Conservation (phyloP, 257 asterid genomes). For the Fraxinus excelsior region DNA sequence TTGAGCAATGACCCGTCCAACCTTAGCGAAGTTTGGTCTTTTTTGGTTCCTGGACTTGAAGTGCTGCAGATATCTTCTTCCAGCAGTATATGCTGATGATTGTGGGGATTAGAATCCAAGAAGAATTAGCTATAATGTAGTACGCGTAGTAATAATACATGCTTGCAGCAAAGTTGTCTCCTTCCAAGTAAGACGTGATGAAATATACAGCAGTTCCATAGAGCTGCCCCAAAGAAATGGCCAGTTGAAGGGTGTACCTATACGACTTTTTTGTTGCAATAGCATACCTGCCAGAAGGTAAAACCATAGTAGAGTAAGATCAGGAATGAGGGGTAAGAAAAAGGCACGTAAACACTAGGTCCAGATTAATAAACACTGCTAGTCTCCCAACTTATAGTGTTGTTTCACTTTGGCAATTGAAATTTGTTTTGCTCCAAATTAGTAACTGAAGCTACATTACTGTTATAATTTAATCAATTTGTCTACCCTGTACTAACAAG, state of each 20-base stretch:
- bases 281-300: conserved; percentile 64
- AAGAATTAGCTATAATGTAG: conserved; percentile 65
- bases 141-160: conserved; percentile 60
- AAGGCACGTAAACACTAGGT: no score
- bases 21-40: conserved; percentile 58
- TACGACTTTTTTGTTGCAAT: conserved; percentile 75
- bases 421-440: not conserved
- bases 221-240: conserved; percentile 86
- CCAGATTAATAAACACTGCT: not conserved
- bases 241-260: conserved; percentile 66
- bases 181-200: conserved; percentile 70
- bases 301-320: not conserved
- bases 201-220: conserved; percentile 81
- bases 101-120: conserved; percentile 82
- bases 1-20: not conserved
- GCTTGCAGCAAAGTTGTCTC: conserved; percentile 74
- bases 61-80: conserved; percentile 74
- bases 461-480: no score
- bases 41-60: conserved; percentile 48
- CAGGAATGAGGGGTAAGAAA: not conserved
- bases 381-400: not conserved
- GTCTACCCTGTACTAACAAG: not conserved
- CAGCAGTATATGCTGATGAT: conserved; percentile 62
- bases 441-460: not conserved
- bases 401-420: not conserved